These are phyloP conservation scores for Vigna angularis DNA, from an alignment of 306 rosid genomes.

Conservation along the genomic window DNA sequence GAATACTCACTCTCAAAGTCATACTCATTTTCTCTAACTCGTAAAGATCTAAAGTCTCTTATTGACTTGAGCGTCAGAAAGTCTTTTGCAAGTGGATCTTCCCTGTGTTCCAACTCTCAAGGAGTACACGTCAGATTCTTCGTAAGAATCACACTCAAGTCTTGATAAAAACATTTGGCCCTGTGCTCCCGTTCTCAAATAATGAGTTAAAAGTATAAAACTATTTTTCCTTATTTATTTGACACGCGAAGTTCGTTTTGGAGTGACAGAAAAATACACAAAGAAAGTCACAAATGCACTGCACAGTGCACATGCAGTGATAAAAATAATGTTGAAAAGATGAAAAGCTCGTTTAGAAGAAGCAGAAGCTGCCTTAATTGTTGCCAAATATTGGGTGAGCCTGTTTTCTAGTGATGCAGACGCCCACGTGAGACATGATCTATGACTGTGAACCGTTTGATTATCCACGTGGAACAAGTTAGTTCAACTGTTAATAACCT, in stretches of 20 bases:
- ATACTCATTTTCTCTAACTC: too few species aligned
- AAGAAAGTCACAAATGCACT: background rate
- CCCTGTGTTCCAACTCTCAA: too few species aligned
- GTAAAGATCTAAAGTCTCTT: too few species aligned
- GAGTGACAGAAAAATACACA: background rate
- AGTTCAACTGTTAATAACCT: slow-evolving; percentile 50
- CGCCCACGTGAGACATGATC: slow-evolving; percentile 22
- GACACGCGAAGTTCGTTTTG: background rate
- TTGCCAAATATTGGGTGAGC: slow-evolving; percentile 35
- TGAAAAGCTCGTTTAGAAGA: background rate
- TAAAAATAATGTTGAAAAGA: background rate
- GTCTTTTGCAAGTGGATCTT: too few species aligned
- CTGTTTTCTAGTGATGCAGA: slow-evolving; percentile 33
- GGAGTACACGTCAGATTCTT: too few species aligned
- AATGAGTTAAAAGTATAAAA: background rate
- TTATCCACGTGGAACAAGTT: background rate
- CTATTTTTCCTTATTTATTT: background rate
- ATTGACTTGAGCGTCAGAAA: too few species aligned
- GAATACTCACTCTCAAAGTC: too few species aligned
- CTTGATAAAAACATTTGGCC: too few species aligned
- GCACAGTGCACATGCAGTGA: background rate
- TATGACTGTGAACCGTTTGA: slow-evolving; percentile 10
- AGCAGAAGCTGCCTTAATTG: slow-evolving; percentile 17
- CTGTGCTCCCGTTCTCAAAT: too few species aligned
- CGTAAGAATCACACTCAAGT: too few species aligned